phyloP scores from a whole-genome alignment of 2,329 filamentous ascomycete species.

The Fusarium drepaniforme region DNA sequence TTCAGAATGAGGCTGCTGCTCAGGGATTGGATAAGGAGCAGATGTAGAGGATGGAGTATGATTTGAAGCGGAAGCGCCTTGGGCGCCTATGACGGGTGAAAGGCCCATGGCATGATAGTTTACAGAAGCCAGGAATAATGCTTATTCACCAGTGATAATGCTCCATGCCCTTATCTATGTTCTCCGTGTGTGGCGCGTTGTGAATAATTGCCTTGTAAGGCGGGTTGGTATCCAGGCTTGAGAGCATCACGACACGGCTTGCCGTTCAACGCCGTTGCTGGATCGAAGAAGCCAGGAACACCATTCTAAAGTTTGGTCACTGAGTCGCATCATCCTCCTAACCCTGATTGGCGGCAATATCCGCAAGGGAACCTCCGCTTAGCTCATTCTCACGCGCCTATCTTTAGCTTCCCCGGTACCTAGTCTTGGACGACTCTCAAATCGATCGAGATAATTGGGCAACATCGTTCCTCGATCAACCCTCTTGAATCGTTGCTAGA shows the following conservation, averaged over 20 bases:
- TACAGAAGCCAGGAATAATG: not conserved
- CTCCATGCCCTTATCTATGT: not conserved
- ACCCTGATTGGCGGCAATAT: not conserved
- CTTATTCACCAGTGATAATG: not conserved
- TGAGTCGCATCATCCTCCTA: not conserved
- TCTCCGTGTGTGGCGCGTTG: not conserved
- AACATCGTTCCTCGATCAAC: not conserved
- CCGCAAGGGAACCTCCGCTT: not conserved
- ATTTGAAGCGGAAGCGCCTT: not conserved
- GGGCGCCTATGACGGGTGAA: not conserved
- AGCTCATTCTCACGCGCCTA: not conserved
- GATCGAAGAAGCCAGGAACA: not conserved
- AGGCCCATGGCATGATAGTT: not conserved
- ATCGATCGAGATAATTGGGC: not conserved
- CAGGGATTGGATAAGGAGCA: not conserved
- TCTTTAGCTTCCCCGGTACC: not conserved
- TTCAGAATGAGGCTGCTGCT: constrained; percentile 20
- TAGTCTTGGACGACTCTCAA: not conserved
- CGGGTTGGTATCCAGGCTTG: not conserved
- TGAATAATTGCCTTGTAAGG: not conserved
- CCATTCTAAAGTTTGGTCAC: not conserved
- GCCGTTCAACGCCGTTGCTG: not conserved
- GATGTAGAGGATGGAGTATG: not conserved
- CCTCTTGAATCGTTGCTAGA: not conserved
- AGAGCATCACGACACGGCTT: too few relatives aligned